Percentiles rank a stretch among this genome's conserved stretches.
Conservation (phyloP, 257 asterid genomes). For the Nicotiana obtusifolia region DNA sequence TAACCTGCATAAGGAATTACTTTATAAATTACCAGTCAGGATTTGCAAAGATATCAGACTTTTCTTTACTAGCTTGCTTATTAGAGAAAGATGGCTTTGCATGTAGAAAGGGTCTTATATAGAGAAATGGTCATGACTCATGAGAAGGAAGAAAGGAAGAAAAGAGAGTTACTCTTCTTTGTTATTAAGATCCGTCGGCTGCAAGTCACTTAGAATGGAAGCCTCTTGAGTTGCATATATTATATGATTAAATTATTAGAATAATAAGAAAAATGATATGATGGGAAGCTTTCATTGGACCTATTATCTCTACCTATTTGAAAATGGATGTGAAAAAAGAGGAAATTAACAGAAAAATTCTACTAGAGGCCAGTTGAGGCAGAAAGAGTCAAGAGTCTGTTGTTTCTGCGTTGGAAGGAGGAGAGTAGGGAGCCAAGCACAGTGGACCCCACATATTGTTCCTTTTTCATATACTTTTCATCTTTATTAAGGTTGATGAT, state of each 20-base stretch:
- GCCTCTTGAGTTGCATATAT: constrained; percentile 24
- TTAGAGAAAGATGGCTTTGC: too few relatives aligned
- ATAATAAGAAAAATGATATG: neutral
- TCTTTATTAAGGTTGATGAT: neutral
- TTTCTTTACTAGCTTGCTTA: neutral
- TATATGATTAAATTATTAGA: neutral
- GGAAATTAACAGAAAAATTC: neutral
- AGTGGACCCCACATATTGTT: neutral
- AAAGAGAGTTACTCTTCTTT: neutral
- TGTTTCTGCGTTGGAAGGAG: constrained; percentile 7
- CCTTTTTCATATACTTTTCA: neutral
- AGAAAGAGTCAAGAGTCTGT: neutral
- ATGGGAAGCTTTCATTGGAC: neutral
- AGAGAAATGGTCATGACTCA: neutral
- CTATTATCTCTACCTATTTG: constrained; percentile 10
- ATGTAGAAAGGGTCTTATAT: neutral
- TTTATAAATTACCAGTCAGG: too few relatives aligned
- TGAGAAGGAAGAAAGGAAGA: neutral
- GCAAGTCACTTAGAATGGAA: constrained; percentile 47
- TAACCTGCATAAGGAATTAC: neutral
- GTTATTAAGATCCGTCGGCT: constrained; percentile 16
- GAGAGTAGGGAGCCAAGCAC: neutral
- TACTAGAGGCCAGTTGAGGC: neutral
- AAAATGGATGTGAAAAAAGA: constrained; percentile 13
- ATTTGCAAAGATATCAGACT: too few relatives aligned